These are phyloP conservation scores for Sporothrix pseudoabietina DNA, from an alignment of 2,329 filamentous ascomycete genomes.

Conservation along the genomic window DNA sequence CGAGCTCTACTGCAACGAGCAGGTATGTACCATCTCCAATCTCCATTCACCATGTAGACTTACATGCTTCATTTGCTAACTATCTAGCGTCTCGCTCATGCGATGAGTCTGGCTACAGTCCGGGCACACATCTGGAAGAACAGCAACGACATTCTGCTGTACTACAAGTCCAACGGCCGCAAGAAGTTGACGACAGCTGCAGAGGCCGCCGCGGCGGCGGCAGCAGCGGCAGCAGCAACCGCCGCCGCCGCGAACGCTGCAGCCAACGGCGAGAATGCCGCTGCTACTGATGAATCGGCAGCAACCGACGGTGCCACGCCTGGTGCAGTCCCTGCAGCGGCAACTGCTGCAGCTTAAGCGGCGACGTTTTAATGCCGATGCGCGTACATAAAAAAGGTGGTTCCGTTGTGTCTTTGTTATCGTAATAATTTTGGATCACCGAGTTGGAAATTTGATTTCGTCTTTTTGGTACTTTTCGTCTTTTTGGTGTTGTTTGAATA, in stretches of 20 bases:
- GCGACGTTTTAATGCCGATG: background rate
- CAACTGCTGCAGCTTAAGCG: background rate
- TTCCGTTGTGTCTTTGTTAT: background rate
- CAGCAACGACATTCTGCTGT: constrained; percentile 85
- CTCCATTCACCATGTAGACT: background rate
- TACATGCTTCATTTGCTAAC: constrained; percentile 8
- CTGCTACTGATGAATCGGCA: background rate
- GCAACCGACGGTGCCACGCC: background rate
- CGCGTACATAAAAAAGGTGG: constrained; percentile 2
- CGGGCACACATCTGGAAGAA: constrained; percentile 92
- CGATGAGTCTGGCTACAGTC: constrained; percentile 92
- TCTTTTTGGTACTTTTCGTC: background rate
- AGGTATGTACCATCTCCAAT: constrained; percentile 54
- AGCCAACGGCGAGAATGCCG: background rate
- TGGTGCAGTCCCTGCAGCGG: background rate
- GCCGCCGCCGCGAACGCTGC: constrained; percentile 15
- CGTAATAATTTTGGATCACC: background rate
- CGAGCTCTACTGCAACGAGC: constrained; percentile 91
- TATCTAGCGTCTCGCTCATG: constrained; percentile 66
- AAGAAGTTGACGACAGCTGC: constrained; percentile 57
- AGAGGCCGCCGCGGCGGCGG: constrained; percentile 22
- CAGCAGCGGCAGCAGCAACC: constrained; percentile 1
- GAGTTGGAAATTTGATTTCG: constrained; percentile 8
- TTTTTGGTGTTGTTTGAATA: background rate
- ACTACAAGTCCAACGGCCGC: constrained; percentile 90